A percentile compares a stretch with the other conserved stretches of the same genome.
Evolutionary conservation across 2,329 filamentous ascomycete genomes (phyloP).

Genomic region (Byssochlamys sp.): DNA sequence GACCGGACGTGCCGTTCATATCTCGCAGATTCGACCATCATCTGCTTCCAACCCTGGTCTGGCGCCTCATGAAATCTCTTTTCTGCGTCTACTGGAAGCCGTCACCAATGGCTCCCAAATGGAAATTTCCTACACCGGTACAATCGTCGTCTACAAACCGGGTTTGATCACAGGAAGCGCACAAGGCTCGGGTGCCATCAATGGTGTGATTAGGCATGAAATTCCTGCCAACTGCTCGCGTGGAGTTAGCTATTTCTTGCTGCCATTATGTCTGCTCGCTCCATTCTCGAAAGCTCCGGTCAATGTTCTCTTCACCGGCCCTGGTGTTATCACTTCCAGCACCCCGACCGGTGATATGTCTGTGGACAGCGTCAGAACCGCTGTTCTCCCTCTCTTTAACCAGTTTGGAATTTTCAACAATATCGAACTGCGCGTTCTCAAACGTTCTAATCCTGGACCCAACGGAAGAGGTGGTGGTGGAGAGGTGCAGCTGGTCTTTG

Average conservation of each 20-base stretch:
- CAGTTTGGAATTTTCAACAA: slow-evolving; percentile 80
- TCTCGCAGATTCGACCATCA: slow-evolving; percentile 83
- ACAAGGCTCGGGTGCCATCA: slow-evolving; percentile 60
- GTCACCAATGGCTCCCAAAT: slow-evolving; percentile 91
- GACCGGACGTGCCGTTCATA: slow-evolving; percentile 78
- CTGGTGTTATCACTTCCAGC: slow-evolving; percentile 82
- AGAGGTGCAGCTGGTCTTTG: slow-evolving; percentile 86
- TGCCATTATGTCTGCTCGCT: slow-evolving; percentile 79
- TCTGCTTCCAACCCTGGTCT: slow-evolving; percentile 82
- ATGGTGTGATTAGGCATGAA: slow-evolving; percentile 71
- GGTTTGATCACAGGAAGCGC: slow-evolving; percentile 82
- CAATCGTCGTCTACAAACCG: slow-evolving; percentile 81
- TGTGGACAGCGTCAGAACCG: slow-evolving; percentile 86
- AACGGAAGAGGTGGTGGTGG: slow-evolving; percentile 74
- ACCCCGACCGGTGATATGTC: slow-evolving; percentile 79
- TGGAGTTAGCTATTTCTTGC: slow-evolving; percentile 82
- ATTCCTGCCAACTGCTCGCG: slow-evolving; percentile 67
- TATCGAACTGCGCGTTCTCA: slow-evolving; percentile 75
- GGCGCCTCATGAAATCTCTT: slow-evolving; percentile 84
- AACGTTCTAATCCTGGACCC: slow-evolving; percentile 65
- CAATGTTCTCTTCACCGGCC: slow-evolving; percentile 80
- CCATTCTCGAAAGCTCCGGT: slow-evolving; percentile 87
- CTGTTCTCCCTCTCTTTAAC: slow-evolving; percentile 78
- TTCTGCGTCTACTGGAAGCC: slow-evolving; percentile 84
- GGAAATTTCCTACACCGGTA: slow-evolving; percentile 93